Percentiles rank a stretch among this genome's conserved stretches.
phyloP scores from a whole-genome alignment of 1,139 yeast species.

The Nakaseomyces bracarensis region DNA sequence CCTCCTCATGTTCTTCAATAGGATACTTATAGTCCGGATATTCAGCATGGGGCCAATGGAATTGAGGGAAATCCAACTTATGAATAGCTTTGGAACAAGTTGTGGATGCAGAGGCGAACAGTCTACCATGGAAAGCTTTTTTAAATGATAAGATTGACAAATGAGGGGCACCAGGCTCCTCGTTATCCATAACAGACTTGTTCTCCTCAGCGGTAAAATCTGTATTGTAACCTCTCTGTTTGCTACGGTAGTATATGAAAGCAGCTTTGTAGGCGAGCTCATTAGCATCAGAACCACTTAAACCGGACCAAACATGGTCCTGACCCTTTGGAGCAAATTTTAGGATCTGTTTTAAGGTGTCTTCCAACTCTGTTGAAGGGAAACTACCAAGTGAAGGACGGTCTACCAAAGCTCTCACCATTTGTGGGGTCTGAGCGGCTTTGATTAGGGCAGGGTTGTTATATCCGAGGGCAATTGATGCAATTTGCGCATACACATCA shows the following conservation, averaged over 20 bases:
- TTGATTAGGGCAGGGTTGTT: slow-evolving; percentile 61
- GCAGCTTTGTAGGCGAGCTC: slow-evolving; percentile 75
- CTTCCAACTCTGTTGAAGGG: slow-evolving; percentile 49
- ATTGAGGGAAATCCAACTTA: slow-evolving; percentile 67
- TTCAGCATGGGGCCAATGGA: slow-evolving; percentile 71
- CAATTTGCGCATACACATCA: slow-evolving; percentile 65
- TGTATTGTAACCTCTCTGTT: slow-evolving; percentile 44
- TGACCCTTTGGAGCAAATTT: slow-evolving; percentile 67
- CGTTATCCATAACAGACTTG: slow-evolving; percentile 54
- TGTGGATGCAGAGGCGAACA: slow-evolving; percentile 64
- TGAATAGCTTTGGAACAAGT: slow-evolving; percentile 71
- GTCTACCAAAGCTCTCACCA: slow-evolving; percentile 59
- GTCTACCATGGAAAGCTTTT: slow-evolving; percentile 67
- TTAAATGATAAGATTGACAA: slow-evolving; percentile 61
- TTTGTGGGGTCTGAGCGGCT: slow-evolving; percentile 55
- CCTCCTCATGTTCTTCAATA: slow-evolving; percentile 43
- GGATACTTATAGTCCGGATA: slow-evolving; percentile 63
- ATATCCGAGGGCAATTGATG: slow-evolving; percentile 68
- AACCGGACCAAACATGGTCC: slow-evolving; percentile 57
- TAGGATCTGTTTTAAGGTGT: slow-evolving; percentile 47
- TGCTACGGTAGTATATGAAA: slow-evolving; percentile 60
- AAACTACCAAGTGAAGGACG: slow-evolving; percentile 73
- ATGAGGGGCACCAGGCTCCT: slow-evolving; percentile 61
- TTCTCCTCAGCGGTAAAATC: slow-evolving; percentile 52
- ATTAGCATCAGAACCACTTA: slow-evolving; percentile 69